These are phyloP conservation scores for Phialemonium atrogriseum DNA, from an alignment of 2,329 filamentous ascomycete genomes.

Conservation along the genomic window DNA sequence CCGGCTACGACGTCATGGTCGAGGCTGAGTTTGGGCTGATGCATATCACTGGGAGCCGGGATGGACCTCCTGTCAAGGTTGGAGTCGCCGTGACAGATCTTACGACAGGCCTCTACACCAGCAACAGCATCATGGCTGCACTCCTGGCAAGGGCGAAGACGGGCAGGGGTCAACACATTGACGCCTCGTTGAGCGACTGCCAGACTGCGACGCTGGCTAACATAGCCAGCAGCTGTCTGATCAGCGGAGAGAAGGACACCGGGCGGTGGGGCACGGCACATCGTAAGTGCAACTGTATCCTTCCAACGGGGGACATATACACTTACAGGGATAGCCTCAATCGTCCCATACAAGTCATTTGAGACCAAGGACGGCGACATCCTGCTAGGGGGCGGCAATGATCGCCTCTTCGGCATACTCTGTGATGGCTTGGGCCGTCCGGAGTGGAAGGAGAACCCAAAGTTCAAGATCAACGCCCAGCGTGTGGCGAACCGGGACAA, in stretches of 20 bases:
- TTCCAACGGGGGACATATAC: no score
- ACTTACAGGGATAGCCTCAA: constrained; percentile 57
- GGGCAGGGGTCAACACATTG: constrained; percentile 82
- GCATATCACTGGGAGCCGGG: constrained; percentile 89
- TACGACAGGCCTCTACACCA: constrained; percentile 90
- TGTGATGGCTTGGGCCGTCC: constrained; percentile 50
- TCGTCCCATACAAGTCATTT: constrained; percentile 90
- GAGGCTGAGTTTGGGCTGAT: constrained; percentile 97
- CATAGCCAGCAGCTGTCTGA: constrained; percentile 83
- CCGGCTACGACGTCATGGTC: constrained; percentile 98
- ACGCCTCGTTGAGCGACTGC: constrained; percentile 85
- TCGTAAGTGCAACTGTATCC: constrained; percentile 45
- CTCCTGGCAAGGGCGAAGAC: constrained; percentile 67
- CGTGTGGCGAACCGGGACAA: constrained; percentile 64
- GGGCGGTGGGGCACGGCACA: constrained; percentile 96
- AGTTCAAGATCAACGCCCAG: constrained; percentile 52
- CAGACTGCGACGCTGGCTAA: constrained; percentile 94
- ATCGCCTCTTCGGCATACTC: constrained; percentile 58
- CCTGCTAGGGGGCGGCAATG: constrained; percentile 65
- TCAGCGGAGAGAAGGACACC: constrained; percentile 78
- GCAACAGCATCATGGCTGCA: constrained; percentile 91
- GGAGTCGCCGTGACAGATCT: constrained; percentile 95
- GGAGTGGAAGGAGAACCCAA: constrained; percentile 51
- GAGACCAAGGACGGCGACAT: constrained; percentile 63
- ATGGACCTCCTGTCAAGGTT: constrained; percentile 91